Conservation (phyloP, 75 land plant species). For the Selaginella moellendorffii region DNA sequence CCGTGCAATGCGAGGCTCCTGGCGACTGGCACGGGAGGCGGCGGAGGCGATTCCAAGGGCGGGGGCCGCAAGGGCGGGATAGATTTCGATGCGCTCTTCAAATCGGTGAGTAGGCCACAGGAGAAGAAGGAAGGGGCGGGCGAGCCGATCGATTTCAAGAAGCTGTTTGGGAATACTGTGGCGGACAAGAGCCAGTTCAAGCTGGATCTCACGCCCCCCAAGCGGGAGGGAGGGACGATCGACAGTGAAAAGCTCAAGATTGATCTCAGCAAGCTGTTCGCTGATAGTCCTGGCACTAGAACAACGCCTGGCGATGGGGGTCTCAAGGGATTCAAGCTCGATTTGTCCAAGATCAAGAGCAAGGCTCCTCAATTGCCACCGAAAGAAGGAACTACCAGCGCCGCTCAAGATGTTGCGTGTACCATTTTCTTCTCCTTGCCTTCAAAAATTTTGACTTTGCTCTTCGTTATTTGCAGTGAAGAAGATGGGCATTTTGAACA, state of each 20-base stretch:
- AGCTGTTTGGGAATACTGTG: not conserved
- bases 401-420: not conserved
- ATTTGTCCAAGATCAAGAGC: not conserved
- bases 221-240: not conserved
- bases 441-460: too few relatives aligned
- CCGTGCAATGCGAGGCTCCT: not conserved
- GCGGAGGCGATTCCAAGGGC: too few relatives aligned
- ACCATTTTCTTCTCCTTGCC: too few relatives aligned
- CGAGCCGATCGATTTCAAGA: not conserved
- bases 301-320: not conserved
- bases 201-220: not conserved
- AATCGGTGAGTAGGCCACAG: not conserved
- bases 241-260: not conserved
- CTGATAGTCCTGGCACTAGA: not conserved
- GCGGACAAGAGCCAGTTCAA: not conserved
- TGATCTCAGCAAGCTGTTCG: not conserved
- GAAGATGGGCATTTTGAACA: not conserved
- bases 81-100: slow-evolving; percentile 1
- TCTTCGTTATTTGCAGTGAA: not conserved
- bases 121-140: not conserved
- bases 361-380: not conserved
- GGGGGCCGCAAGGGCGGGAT: not conserved
- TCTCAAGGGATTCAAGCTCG: not conserved
- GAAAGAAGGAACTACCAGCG: not conserved
- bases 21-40: not conserved